Base-by-base conservation (phyloP, 345 rosid genomes). In the Lagerstroemia speciosa region DNA sequence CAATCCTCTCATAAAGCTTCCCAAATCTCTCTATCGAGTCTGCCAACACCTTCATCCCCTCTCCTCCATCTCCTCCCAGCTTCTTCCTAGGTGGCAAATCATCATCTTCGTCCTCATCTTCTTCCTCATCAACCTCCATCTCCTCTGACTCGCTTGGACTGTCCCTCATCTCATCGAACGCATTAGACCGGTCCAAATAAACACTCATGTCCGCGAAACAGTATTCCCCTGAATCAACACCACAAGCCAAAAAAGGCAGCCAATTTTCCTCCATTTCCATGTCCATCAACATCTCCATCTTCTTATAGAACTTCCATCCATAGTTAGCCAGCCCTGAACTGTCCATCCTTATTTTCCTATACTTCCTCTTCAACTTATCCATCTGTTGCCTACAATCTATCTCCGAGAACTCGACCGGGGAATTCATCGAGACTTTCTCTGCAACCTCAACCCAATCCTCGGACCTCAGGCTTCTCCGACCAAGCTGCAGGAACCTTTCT, bases 101-200 rank as follows among this genome's bases (percentile, higher is more conserved):
- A 69, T 74, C 69, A 24, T 74, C 86, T 1, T 69, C 68, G 8
- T 70, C 73, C 15, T 69, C 80, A 2, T 76, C 79, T 29, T 40
- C 81, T 5, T 78, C 85, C 8, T 75, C 82, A 3, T 71, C 84
- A 8, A 77, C 78, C 7, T 69, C 77, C 31, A 73, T 77, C 2
- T 53, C 27, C 73, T 84, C 88, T 0, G 86, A 79, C 43, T 81
- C 89, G 10, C 79, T 73, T 0, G 89, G 89, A 72, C 86, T 85
- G 71, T 85, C 89, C 74, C 85, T 76, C 89, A 85, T 85, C 75
- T 85, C 89, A 71, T 85, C 89, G 64, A 75, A 71, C 41, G 80
- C 79, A 46, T 83, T 85, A 11, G 86, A 84, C 52, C 76, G 69
- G 36, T 85, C 83, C 81, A 85, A 69, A 79, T 85, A 85, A 68